Evolutionary conservation across 2,329 filamentous ascomycete genomes (phyloP), one percentile per base, ranked within the genome.

Genomic region (Clonostachys solani): DNA sequence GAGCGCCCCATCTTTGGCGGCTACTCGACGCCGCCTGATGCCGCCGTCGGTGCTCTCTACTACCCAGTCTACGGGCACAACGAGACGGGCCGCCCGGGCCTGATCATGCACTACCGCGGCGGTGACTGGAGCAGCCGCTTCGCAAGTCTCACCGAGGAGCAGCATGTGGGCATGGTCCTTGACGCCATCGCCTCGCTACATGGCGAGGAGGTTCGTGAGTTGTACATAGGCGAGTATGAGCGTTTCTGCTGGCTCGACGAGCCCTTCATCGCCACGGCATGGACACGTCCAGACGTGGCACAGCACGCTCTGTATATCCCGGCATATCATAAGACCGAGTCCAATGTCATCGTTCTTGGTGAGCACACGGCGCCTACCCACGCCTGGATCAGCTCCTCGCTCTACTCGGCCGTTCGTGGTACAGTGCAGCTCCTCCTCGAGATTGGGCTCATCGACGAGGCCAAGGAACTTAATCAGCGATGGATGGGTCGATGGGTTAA

Each of bases 291-390:
- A 1, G 64, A 71, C 1, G 68, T 81, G 1, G 84, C 83, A 0
- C 83, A 88, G 66, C 84, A 89, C 57, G 75, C 85, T 52, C 58
- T 88, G 23, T 89, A 85, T 54, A 68, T 89, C 12, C 85, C 86
- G 0, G 80, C 85, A 15, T 89, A 87, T 56, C 87, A 86, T 56
- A 78, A 83, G 58, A 88, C 84, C 0, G 56, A 89, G 61, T 76
- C 75, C 52, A 80, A 75, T 65, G 81, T 84, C n/a, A 80, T 88
- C 34, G 87, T 87, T 49, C 69, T 86, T 6, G 80, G 80, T 3
- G 84, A 89, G 60, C 84, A 88, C 57, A 87, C 84, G 0, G 80
- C 76, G 8, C 87, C 84, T 57, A 89, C 85, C 0, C 84, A 89
- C 57, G 84, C 83, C 2, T 87, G 83, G 83, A 84, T 87, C 44